Evolutionary conservation across 306 rosid genomes (phyloP).

Genomic region (Purshia tridentata): DNA sequence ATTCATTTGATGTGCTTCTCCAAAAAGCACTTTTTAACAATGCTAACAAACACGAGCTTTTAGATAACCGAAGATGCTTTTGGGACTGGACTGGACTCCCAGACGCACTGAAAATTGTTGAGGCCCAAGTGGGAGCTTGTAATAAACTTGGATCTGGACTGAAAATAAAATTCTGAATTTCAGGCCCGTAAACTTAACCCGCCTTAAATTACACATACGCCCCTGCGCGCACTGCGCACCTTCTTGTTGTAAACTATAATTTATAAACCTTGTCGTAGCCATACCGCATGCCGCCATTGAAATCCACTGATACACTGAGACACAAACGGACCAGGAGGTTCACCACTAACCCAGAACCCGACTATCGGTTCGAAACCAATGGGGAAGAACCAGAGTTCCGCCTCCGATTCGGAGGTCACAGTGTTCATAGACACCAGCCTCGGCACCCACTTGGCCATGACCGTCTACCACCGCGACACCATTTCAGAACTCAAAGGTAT

Average conservation of each 20-base stretch:
- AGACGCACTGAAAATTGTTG: too few relatives aligned
- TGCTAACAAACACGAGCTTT: too few relatives aligned
- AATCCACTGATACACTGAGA: neutral
- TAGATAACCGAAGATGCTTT: too few relatives aligned
- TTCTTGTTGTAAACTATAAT: neutral
- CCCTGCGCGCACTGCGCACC: neutral
- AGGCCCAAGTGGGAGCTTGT: neutral
- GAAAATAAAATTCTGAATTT: neutral
- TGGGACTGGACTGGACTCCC: too few relatives aligned
- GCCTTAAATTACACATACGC: too few relatives aligned
- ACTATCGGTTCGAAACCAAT: conserved; percentile 3
- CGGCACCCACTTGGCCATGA: conserved; percentile 60
- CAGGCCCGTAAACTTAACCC: neutral
- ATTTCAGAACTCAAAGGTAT: conserved; percentile 67
- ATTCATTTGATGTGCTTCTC: too few relatives aligned
- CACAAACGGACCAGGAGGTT: too few relatives aligned
- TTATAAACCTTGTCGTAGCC: too few relatives aligned
- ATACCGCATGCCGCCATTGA: conserved; percentile 1
- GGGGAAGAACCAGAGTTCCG: conserved; percentile 23
- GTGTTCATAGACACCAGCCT: conserved; percentile 72
- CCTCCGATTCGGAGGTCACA: conserved; percentile 22
- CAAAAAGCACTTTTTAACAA: too few relatives aligned
- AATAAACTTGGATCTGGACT: neutral
- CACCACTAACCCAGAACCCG: too few relatives aligned
- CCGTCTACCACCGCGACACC: conserved; percentile 45